These are phyloP conservation scores for Sphaerulina vaccinii DNA, from an alignment of 2,329 filamentous ascomycete species.

Conservation along the genomic window DNA sequence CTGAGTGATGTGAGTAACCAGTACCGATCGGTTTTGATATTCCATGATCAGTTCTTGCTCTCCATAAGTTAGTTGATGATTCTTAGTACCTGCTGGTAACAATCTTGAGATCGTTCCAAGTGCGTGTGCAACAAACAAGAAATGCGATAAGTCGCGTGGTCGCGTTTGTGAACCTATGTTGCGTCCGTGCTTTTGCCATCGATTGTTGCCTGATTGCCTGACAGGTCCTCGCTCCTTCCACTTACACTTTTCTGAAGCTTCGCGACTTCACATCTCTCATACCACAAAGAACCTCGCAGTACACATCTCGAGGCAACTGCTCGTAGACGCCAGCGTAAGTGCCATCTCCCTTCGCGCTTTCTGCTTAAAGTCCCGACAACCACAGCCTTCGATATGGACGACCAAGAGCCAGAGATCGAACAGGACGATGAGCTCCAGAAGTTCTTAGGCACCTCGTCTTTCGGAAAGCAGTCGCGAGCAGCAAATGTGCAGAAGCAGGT, in stretches of 20 bases:
- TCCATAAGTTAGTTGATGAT: too few species aligned
- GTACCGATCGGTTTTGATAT: too few species aligned
- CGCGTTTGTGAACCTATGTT: neutral
- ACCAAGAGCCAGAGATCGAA: constrained; percentile 31
- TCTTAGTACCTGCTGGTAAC: too few species aligned
- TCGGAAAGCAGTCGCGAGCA: constrained; percentile 76
- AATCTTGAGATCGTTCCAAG: too few species aligned
- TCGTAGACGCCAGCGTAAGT: constrained; percentile 21
- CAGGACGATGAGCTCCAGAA: constrained; percentile 69
- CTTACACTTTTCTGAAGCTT: neutral
- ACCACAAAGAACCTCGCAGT: neutral
- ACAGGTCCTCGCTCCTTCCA: too few species aligned
- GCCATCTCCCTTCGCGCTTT: constrained; percentile 22
- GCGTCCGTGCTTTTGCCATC: neutral
- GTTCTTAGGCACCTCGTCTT: constrained; percentile 76
- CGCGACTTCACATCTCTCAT: neutral
- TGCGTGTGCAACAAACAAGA: too few species aligned
- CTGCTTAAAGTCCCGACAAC: constrained; percentile 11
- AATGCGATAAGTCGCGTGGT: too few species aligned
- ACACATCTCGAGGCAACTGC: neutral
- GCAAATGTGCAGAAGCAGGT: constrained; percentile 78
- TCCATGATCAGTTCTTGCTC: too few species aligned
- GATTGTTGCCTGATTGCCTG: neutral
- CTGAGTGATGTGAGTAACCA: too few species aligned
- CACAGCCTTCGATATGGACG: constrained; percentile 21